phyloP scores from a whole-genome alignment of 2,329 filamentous ascomycete genomes.

The Cytospora leucostoma region DNA sequence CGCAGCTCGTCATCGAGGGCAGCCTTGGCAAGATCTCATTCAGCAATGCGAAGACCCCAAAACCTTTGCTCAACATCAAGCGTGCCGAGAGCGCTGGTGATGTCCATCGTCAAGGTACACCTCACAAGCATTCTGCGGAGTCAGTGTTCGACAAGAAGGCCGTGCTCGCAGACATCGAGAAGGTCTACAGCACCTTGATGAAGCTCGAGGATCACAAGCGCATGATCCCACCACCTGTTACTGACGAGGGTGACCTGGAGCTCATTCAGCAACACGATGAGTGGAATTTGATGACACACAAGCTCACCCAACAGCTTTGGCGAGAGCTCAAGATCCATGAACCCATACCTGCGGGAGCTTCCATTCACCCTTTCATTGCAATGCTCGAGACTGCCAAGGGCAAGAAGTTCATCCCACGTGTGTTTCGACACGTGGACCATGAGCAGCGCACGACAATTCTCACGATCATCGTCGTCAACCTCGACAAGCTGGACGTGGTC shows the following conservation, averaged over 20 bases:
- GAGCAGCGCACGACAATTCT: conserved; percentile 93
- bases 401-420: conserved; percentile 91
- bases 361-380: conserved; percentile 90
- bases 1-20: conserved; percentile 93
- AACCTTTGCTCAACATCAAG: conserved; percentile 94
- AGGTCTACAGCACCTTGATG: conserved; percentile 86
- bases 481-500: conserved; percentile 90
- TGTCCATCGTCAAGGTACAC: conserved; percentile 52
- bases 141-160: conserved; percentile 74
- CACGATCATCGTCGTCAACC: conserved; percentile 92
- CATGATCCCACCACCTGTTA: conserved; percentile 65
- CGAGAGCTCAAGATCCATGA: conserved; percentile 87
- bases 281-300: conserved; percentile 71
- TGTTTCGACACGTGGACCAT: conserved; percentile 90
- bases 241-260: conserved; percentile 65
- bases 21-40: conserved; percentile 98
- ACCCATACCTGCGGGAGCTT: conserved; percentile 72
- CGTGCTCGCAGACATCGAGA: conserved; percentile 83
- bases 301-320: conserved; percentile 83
- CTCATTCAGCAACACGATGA: conserved; percentile 74
- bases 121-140: conserved; percentile 44
- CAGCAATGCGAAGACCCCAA: conserved; percentile 97
- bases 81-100: conserved; percentile 71
- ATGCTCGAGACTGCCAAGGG: conserved; percentile 94
- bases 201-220: conserved; percentile 91